These are phyloP conservation scores for Echium plantagineum DNA, from an alignment of 257 asterid species.

Conservation along the genomic window DNA sequence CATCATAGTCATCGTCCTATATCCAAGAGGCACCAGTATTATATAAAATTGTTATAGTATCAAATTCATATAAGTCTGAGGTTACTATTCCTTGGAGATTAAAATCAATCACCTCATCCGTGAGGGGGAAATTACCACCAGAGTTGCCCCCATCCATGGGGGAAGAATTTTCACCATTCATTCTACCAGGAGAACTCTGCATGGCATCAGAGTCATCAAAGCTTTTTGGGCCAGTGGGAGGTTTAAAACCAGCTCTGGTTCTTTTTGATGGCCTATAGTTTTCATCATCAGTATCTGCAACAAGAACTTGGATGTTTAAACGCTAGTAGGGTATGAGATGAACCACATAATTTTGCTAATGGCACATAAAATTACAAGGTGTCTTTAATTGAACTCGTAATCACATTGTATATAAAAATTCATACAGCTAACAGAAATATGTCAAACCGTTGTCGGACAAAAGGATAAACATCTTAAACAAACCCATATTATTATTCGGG, in stretches of 20 bases:
- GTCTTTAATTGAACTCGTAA: no score
- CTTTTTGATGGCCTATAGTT: slow-evolving; percentile 75
- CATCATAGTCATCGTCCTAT: slow-evolving; percentile 86
- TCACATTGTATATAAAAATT: no score
- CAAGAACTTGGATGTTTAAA: neutral
- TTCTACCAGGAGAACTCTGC: slow-evolving; percentile 76
- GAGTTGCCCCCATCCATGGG: slow-evolving; percentile 3
- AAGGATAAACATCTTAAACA: no score
- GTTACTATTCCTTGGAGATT: slow-evolving; percentile 1
- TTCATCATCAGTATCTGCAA: slow-evolving; percentile 86
- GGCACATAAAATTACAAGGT: no score
- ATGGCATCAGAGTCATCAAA: slow-evolving; percentile 65
- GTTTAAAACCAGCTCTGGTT: slow-evolving; percentile 54
- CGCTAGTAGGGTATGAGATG: no score
- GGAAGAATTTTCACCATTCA: slow-evolving; percentile 4
- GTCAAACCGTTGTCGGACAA: no score
- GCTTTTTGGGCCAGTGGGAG: slow-evolving; percentile 45
- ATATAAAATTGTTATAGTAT: neutral
- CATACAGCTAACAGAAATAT: no score
- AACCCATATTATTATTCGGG: no score
- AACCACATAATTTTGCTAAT: no score
- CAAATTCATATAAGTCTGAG: neutral
- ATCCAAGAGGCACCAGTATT: slow-evolving; percentile 7
- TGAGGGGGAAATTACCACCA: slow-evolving; percentile 26
- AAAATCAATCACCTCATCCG: slow-evolving; percentile 34